These are phyloP conservation scores for Lipomyces starkeyi DNA, from an alignment of 805 yeast genomes.

Conservation along the genomic window DNA sequence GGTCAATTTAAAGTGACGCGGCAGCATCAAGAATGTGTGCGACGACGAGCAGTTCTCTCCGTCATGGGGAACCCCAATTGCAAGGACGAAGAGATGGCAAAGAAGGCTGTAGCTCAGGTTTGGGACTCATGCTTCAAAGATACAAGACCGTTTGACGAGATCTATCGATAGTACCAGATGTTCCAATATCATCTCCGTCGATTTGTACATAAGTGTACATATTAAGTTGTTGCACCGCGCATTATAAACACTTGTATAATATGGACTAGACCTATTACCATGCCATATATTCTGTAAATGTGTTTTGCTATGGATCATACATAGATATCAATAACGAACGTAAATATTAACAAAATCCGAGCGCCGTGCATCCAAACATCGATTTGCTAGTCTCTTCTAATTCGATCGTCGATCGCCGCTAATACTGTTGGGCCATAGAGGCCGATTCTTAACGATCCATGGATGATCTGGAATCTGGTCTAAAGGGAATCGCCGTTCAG, in stretches of 20 bases:
- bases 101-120: constrained; percentile 78
- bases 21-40: constrained; percentile 91
- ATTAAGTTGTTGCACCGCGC: background rate
- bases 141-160: constrained; percentile 93
- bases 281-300: constrained; percentile 1
- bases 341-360: background rate
- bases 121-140: constrained; percentile 94
- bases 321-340: background rate
- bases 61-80: constrained; percentile 89
- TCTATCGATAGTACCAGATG: constrained; percentile 58
- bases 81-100: constrained; percentile 72
- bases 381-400: background rate
- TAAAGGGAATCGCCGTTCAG: constrained; percentile 67
- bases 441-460: constrained; percentile 75
- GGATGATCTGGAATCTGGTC: constrained; percentile 74
- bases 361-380: background rate
- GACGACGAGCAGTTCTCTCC: constrained; percentile 83
- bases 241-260: background rate
- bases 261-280: background rate
- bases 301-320: background rate
- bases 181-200: background rate
- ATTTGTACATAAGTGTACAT: constrained; percentile 5
- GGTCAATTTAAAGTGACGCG: constrained; percentile 61
- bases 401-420: constrained; percentile 3
- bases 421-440: constrained; percentile 58